These are phyloP conservation scores for Bryopsis sp. DNA, from an alignment of 139 green algal genomes.

Conservation along the genomic window DNA sequence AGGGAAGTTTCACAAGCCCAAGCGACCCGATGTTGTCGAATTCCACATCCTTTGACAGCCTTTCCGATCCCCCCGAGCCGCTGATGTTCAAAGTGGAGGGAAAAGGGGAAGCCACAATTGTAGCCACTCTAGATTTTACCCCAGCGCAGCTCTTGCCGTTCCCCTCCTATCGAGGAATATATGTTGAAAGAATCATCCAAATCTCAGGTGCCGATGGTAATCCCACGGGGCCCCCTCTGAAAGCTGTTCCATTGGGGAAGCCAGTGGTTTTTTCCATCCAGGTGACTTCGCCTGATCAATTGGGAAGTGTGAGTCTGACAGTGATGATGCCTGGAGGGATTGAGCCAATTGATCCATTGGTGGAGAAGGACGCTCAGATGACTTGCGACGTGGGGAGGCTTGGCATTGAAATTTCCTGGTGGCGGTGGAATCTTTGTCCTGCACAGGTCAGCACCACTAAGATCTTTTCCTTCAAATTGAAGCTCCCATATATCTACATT, in stretches of 20 bases:
- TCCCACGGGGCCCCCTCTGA: neutral
- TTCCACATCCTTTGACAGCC: neutral
- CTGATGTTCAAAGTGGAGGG: neutral
- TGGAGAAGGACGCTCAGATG: neutral
- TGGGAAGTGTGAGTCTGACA: neutral
- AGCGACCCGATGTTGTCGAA: neutral
- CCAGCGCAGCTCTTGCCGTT: neutral
- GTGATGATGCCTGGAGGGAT: neutral
- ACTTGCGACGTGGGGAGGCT: neutral
- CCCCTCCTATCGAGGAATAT: neutral
- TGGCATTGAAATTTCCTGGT: neutral
- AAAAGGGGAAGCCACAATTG: neutral
- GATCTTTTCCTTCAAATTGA: too few relatives aligned
- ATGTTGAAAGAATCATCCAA: neutral
- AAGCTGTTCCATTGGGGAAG: neutral
- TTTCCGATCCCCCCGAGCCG: neutral
- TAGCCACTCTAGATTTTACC: neutral
- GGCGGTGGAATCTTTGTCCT: neutral
- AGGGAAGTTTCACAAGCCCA: neutral
- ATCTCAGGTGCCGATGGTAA: neutral
- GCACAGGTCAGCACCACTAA: neutral
- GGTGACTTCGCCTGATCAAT: neutral
- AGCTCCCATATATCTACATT: too few relatives aligned
- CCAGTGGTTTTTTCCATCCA: neutral
- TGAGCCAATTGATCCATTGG: conserved; percentile 1